Base-by-base conservation (phyloP, 2,329 filamentous ascomycete species). In the Tolypocladium ophioglossoides region DNA sequence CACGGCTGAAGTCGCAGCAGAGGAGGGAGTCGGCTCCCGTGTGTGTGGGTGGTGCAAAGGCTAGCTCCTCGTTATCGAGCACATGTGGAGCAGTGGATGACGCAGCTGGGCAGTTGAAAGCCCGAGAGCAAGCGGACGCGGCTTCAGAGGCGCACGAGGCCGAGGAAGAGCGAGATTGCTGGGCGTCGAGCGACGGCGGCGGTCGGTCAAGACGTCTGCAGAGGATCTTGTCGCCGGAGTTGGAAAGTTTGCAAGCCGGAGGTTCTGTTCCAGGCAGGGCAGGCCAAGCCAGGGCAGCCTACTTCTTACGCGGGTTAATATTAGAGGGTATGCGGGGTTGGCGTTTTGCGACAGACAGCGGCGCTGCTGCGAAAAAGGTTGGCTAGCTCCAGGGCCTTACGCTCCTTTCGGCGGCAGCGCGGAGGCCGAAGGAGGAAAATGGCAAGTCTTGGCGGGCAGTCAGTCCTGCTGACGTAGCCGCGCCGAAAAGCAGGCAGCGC, bases 51-150 rank as follows among this genome's bases (percentile, higher is more conserved):
- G 49, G 35, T 40, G 12, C 22, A 52, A 52, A 14, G n/a, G 51
- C 30, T 44, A 52, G 51, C 51, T 52, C 51, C 39, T 46, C 40
- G 22, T 32, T 52, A 46, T 40, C 52, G 22, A 32, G 52, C 46
- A 20, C 52, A 54, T 54, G 44, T 50, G 52, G 47, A 39, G 52
- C 52, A 37, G 22, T 41, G 44, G 46, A 20, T 27, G 51, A 34
- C n/a, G 27, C 32, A 46, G 51, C 20, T n/a, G 51, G 51, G 51
- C 51, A 10, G 39, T 10, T 10, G 32, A n/a, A 20, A 41, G 39
- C 39, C 51, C 51, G 24, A 37, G 37, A 30, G 49, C 44, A 32
- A 14, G 20, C 14, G 6, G 27, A 32, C 30, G 41, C 1, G 24
- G 24, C 10, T 34, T 30, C 27, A 32, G 44, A 20, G 27, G 4